phyloP scores from a whole-genome alignment of 495 filamentous ascomycete genomes.

The Penicillium cinerascens region DNA sequence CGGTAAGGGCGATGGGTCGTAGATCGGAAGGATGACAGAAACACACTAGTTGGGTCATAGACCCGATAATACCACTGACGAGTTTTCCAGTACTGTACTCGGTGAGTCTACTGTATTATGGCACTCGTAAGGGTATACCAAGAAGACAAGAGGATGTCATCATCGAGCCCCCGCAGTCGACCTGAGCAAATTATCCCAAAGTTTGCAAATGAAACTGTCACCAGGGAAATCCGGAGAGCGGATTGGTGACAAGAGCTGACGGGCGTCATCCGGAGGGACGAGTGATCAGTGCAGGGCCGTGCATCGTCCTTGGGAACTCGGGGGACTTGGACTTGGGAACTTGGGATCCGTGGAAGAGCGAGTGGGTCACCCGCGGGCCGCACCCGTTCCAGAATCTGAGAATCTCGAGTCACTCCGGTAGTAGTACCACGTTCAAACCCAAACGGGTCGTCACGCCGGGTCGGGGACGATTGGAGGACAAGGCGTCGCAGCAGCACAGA shows the following conservation, averaged over 20 bases:
- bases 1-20: background rate
- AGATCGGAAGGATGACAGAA: background rate
- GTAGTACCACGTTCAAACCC: background rate
- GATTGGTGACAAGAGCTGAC: conserved; percentile 2
- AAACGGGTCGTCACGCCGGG: conserved; percentile 14
- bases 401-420: background rate
- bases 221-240: background rate
- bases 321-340: too few species aligned
- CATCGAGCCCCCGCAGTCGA: background rate
- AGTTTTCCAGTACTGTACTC: too few species aligned
- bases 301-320: conserved; percentile 13
- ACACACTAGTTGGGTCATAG: background rate
- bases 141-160: background rate
- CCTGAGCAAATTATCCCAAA: too few species aligned
- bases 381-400: conserved; percentile 16
- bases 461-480: conserved; percentile 19
- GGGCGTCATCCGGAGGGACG: conserved; percentile 21
- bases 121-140: background rate
- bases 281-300: conserved; percentile 27
- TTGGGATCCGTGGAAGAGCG: conserved; percentile 8
- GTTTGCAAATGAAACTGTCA: background rate
- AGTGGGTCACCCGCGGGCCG: conserved; percentile 28
- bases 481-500: conserved; percentile 12
- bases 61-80: background rate
- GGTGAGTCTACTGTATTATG: background rate